Conservation (phyloP, 768 basidiomycete species). For the Amanita molliuscula region DNA sequence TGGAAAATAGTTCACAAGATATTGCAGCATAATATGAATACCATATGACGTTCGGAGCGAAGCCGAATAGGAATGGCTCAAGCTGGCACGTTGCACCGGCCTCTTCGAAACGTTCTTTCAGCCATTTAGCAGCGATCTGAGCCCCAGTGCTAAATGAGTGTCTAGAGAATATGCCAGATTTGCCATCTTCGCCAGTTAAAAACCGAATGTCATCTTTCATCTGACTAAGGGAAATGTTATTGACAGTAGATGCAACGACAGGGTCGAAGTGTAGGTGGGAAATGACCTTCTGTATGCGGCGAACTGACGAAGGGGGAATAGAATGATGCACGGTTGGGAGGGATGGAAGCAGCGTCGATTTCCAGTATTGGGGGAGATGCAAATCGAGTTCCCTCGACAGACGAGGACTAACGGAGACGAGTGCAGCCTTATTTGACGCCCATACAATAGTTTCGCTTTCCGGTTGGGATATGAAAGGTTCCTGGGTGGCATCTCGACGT, state of each 20-base stretch:
- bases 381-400: conserved; percentile 42
- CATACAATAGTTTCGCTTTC: conserved; percentile 11
- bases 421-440: conserved; percentile 25
- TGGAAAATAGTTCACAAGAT: not conserved
- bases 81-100: conserved; percentile 70
- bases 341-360: conserved; percentile 49
- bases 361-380: conserved; percentile 66
- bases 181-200: conserved; percentile 77
- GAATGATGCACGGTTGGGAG: conserved; percentile 38
- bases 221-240: conserved; percentile 54
- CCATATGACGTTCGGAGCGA: conserved; percentile 86
- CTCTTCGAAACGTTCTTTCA: conserved; percentile 62
- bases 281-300: conserved; percentile 49
- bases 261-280: conserved; percentile 56
- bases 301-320: conserved; percentile 44
- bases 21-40: conserved; percentile 20
- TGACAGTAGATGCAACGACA: conserved; percentile 53
- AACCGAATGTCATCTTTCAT: conserved; percentile 67
- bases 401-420: conserved; percentile 36
- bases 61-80: conserved; percentile 55
- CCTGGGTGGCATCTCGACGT: conserved; percentile 1
- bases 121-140: conserved; percentile 57
- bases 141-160: conserved; percentile 74
- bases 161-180: conserved; percentile 64
- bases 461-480: conserved; percentile 28